A percentile compares a stretch with the other conserved stretches of the same genome.
phyloP scores from a whole-genome alignment of 1,284 basidiomycete genomes.

The Marasmius tenuissimus region DNA sequence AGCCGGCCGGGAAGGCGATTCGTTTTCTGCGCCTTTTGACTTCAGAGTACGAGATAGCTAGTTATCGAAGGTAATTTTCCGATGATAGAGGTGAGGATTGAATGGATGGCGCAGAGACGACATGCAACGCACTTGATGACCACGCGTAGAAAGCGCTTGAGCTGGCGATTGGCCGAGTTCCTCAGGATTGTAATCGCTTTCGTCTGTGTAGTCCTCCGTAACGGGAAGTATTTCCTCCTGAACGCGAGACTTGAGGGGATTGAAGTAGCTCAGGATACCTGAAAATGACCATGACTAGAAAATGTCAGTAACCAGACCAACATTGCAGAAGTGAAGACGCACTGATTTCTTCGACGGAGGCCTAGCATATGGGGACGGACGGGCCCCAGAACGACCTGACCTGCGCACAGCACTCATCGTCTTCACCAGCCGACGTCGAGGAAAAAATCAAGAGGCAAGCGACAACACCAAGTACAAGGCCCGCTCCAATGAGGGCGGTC shows the following conservation, averaged over 20 bases:
- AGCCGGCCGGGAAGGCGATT: background rate
- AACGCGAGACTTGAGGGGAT: slow-evolving; percentile 38
- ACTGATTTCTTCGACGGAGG: slow-evolving; percentile 44
- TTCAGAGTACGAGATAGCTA: slow-evolving; percentile 1
- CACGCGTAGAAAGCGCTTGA: slow-evolving; percentile 27
- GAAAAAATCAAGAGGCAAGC: slow-evolving; percentile 4
- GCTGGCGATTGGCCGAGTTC: slow-evolving; percentile 18
- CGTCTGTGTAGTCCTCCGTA: slow-evolving; percentile 16
- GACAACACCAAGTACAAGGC: slow-evolving; percentile 3
- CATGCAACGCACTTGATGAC: slow-evolving; percentile 27
- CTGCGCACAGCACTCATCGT: slow-evolving; percentile 53
- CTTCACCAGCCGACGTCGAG: background rate
- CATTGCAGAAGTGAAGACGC: slow-evolving; percentile 13
- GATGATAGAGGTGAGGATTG: background rate
- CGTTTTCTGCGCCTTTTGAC: slow-evolving; percentile 9
- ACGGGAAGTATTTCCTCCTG: slow-evolving; percentile 7
- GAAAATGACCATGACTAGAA: slow-evolving; percentile 53
- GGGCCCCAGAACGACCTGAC: slow-evolving; percentile 37
- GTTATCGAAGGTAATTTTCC: slow-evolving; percentile 4
- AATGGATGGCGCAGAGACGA: background rate
- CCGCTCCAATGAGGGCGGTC: background rate
- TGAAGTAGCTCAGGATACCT: slow-evolving; percentile 44
- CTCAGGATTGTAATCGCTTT: slow-evolving; percentile 11
- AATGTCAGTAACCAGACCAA: slow-evolving; percentile 10
- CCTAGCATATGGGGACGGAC: slow-evolving; percentile 40